These are phyloP conservation scores for Aegilops speltoides DNA, from an alignment of 176 grass and related monocot species.

Conservation along the genomic window DNA sequence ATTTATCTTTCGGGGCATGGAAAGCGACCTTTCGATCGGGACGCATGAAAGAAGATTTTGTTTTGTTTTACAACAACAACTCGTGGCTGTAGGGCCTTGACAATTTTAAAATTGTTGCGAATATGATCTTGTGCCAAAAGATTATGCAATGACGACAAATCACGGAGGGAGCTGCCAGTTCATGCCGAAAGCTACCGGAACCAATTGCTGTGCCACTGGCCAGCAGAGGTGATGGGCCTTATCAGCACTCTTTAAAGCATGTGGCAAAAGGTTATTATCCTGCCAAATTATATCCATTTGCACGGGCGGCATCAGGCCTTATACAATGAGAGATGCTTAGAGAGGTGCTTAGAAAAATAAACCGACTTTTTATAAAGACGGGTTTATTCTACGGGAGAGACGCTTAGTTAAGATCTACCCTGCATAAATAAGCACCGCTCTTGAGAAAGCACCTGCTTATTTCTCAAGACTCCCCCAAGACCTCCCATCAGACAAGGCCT, in stretches of 20 bases:
- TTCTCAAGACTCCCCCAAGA: too few species aligned
- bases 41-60: background rate
- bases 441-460: too few species aligned
- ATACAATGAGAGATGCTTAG: too few species aligned
- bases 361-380: too few species aligned
- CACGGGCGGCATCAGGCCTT: background rate
- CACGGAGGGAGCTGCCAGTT: background rate
- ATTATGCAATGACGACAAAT: background rate
- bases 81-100: background rate
- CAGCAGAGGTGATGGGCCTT: background rate
- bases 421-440: too few species aligned
- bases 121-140: too few species aligned
- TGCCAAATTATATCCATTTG: constrained; percentile 8
- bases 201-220: constrained; percentile 22
- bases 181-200: constrained; percentile 40
- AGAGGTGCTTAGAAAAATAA: too few species aligned
- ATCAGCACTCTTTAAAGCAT: constrained; percentile 17
- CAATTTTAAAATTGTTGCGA: too few species aligned
- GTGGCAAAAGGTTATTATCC: background rate
- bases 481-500: too few species aligned
- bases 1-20: background rate
- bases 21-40: background rate
- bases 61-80: background rate
- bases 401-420: too few species aligned
- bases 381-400: too few species aligned